These are phyloP conservation scores for Stagonosporopsis rhizophila DNA, from an alignment of 2,329 filamentous ascomycete genomes.

Conservation along the genomic window DNA sequence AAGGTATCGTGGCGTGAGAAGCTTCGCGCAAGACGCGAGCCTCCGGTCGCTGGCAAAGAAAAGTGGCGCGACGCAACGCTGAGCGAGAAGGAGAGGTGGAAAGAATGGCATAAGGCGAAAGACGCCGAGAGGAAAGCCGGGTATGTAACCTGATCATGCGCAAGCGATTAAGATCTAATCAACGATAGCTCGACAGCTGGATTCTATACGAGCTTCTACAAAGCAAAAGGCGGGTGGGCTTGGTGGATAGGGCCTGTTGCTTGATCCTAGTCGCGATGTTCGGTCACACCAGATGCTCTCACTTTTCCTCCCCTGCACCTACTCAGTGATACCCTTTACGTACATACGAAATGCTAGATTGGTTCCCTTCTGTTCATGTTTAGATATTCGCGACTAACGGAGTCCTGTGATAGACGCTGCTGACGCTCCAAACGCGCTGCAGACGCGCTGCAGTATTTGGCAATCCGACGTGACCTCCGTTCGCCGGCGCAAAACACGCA, in stretches of 20 bases:
- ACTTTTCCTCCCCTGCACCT: background rate
- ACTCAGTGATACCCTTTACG: constrained; percentile 1
- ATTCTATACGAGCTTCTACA: constrained; percentile 24
- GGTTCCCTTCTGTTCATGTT: background rate
- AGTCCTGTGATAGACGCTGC: constrained; percentile 22
- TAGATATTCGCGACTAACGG: background rate
- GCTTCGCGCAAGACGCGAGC: constrained; percentile 2
- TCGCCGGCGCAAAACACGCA: constrained; percentile 9
- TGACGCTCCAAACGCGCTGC: constrained; percentile 30
- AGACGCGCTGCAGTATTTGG: constrained; percentile 5
- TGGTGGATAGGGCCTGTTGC: constrained; percentile 11
- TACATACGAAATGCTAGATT: background rate
- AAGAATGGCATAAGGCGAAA: constrained; percentile 37
- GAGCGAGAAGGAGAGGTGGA: constrained; percentile 36
- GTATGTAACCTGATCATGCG: constrained; percentile 4
- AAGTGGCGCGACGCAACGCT: constrained; percentile 32
- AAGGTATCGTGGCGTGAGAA: constrained; percentile 21
- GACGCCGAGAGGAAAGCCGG: constrained; percentile 27
- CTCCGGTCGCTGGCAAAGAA: constrained; percentile 25
- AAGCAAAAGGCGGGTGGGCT: constrained; percentile 22
- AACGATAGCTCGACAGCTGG: constrained; percentile 20
- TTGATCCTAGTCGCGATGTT: background rate
- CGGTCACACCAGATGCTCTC: background rate
- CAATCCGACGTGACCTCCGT: constrained; percentile 4
- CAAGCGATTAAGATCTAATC: background rate